Conservation (phyloP, 306 rosid species). For the Oxytropis ochrocephala region DNA sequence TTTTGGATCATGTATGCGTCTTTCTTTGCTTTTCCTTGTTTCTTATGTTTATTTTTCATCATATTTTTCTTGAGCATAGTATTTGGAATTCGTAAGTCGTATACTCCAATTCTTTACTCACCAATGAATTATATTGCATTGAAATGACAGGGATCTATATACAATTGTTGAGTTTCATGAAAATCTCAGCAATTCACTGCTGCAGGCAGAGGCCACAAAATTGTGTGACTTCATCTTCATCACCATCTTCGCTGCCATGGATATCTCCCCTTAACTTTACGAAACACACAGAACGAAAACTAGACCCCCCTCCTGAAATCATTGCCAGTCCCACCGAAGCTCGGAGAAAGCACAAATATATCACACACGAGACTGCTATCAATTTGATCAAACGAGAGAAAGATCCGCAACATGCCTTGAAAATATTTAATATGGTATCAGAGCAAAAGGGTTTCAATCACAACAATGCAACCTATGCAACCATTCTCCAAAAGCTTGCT, state of each 20-base stretch:
- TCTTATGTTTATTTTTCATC: neutral
- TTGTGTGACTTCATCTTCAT: conserved; percentile 22
- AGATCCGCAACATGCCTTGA: conserved; percentile 76
- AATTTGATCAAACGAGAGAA: conserved; percentile 63
- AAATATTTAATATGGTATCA: conserved; percentile 63
- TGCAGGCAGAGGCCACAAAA: conserved; percentile 3
- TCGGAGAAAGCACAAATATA: conserved; percentile 38
- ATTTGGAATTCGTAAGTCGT: neutral
- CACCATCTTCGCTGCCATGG: conserved; percentile 53
- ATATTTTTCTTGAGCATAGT: neutral
- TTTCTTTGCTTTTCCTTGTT: neutral
- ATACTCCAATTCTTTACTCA: neutral
- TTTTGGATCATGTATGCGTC: neutral
- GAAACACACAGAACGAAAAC: conserved; percentile 33
- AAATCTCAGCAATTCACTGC: conserved; percentile 13
- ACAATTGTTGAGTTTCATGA: conserved; percentile 33
- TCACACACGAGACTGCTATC: conserved; percentile 60
- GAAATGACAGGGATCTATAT: conserved; percentile 14
- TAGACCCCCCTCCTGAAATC: conserved; percentile 42
- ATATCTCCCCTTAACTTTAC: conserved; percentile 57
- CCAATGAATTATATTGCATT: neutral
- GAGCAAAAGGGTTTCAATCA: conserved; percentile 81
- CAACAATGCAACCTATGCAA: conserved; percentile 61
- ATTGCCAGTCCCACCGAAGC: neutral
- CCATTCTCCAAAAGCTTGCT: conserved; percentile 72